Evolutionary conservation across 768 basidiomycete genomes (phyloP), one percentile per base, ranked within the genome.

Genomic region (Phlegmacium glaucopus): DNA sequence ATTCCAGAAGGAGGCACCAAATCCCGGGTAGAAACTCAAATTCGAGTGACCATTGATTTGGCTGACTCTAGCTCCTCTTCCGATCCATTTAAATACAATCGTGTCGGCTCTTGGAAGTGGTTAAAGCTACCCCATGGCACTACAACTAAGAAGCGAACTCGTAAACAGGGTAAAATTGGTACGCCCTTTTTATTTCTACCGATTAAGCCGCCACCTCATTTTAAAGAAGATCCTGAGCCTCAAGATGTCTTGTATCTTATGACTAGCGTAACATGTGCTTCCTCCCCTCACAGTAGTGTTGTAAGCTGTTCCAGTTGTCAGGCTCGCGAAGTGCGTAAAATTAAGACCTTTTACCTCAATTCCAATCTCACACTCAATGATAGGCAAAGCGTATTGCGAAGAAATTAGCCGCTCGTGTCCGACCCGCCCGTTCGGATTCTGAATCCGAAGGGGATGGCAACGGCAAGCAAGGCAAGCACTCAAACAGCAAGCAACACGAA

Each of bases 11-110:
- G 73, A 37, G 93, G 92, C 18, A 85, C 92, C 11, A 94, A 95
- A 67, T 92, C 89, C 39, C 81, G 93, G 28, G 93, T 95, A n/a
- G 93, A 95, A 65, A 95, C 93, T 3, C 93, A 95, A 72, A 84
- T 95, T 41, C 83, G 92, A 60, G 80, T 94, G 34, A 80, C 85
- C 3, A 73, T 95, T 32, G 87, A 92, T 60, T 72, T 91, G 41
- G 86, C 86, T 4, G 80, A 86, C 56, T 73, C 82, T 17, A 83
- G 76, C 56, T 79, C 83, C 4, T 75, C 79, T 1, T 72, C 74
- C 7, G 80, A 87, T 52, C 78, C 79, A 6, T 64, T 66, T 59
- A 82, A 79, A 53, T 90, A 90, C 55, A 84, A 89, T 56, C 79
- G 82, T 32, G 79, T 95, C 12, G 92, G 90, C n/a, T 86, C 83